These are phyloP conservation scores for Talaromyces sp. DNA, from an alignment of 2,329 filamentous ascomycete genomes.

Conservation along the genomic window DNA sequence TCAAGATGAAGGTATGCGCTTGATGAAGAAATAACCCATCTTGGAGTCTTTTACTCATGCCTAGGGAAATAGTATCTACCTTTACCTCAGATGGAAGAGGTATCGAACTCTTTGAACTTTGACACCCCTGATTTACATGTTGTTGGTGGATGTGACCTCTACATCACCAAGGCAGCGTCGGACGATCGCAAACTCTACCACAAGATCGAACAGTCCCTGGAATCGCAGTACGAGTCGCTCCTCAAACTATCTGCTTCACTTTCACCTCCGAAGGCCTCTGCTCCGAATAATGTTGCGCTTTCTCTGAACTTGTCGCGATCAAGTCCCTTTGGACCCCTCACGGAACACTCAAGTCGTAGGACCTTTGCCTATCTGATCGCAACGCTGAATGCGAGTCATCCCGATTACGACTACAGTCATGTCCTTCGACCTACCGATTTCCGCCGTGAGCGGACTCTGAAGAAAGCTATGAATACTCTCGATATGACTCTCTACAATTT, in stretches of 20 bases:
- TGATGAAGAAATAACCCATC: neutral
- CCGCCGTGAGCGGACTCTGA: conserved; percentile 72
- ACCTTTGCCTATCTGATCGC: conserved; percentile 96
- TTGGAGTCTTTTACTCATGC: conserved; percentile 15
- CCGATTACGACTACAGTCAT: conserved; percentile 95
- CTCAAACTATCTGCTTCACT: conserved; percentile 81
- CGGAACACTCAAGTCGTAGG: conserved; percentile 78
- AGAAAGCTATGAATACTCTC: conserved; percentile 77
- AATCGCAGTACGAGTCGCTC: conserved; percentile 84
- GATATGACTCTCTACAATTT: conserved; percentile 85
- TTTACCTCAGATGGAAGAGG: conserved; percentile 81
- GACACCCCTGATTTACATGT: conserved; percentile 89
- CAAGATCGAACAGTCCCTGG: conserved; percentile 85
- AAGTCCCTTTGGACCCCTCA: conserved; percentile 86
- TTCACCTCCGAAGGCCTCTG: conserved; percentile 70
- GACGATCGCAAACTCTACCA: conserved; percentile 97
- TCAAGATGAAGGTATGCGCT: conserved; percentile 13
- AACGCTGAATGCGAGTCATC: conserved; percentile 90
- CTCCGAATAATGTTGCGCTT: conserved; percentile 51
- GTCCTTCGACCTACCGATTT: conserved; percentile 86
- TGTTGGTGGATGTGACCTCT: conserved; percentile 89
- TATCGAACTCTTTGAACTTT: conserved; percentile 91
- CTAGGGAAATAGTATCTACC: conserved; percentile 69
- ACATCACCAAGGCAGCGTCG: conserved; percentile 93
- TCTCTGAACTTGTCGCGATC: conserved; percentile 72